Percentiles rank a stretch among this genome's conserved stretches.
phyloP scores from a whole-genome alignment of 139 green algal species.

The Desmodesmus armatus region DNA sequence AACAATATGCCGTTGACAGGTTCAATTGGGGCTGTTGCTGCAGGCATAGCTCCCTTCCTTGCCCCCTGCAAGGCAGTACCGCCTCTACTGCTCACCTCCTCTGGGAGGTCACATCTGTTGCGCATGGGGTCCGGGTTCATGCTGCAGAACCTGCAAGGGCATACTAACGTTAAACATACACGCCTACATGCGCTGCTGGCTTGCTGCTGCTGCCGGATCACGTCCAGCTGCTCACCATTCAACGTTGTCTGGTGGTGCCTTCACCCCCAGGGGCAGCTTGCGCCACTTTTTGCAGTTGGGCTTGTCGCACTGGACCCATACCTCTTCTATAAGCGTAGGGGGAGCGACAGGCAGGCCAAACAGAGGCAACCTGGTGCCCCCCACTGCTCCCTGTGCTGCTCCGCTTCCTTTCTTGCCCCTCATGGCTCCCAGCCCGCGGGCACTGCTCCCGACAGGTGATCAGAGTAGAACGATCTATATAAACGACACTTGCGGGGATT shows the following conservation, averaged over 20 bases:
- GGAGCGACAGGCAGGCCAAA: neutral
- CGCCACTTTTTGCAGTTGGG: slow-evolving; percentile 50
- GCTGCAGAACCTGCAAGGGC: slow-evolving; percentile 27
- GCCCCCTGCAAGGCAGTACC: neutral
- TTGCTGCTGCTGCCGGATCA: neutral
- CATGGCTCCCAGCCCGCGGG: neutral
- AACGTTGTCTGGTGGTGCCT: slow-evolving; percentile 46
- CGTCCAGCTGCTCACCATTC: slow-evolving; percentile 30
- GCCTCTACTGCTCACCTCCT: slow-evolving; percentile 32
- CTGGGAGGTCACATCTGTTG: slow-evolving; percentile 49
- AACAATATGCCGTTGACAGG: neutral
- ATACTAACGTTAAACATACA: neutral
- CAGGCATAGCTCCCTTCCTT: neutral
- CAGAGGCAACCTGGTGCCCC: neutral
- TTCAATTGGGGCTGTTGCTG: neutral
- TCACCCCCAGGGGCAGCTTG: slow-evolving; percentile 38
- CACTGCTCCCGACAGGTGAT: neutral
- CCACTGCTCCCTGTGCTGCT: neutral
- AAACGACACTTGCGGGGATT: too few relatives aligned
- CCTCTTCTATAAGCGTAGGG: slow-evolving; percentile 37
- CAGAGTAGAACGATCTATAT: neutral
- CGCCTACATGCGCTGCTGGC: neutral
- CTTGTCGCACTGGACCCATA: slow-evolving; percentile 52
- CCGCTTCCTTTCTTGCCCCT: slow-evolving; percentile 5
- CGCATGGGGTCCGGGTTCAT: slow-evolving; percentile 43